These are phyloP conservation scores for Friedmanniomyces simplex DNA, from an alignment of 495 filamentous ascomycete species.

Conservation along the genomic window DNA sequence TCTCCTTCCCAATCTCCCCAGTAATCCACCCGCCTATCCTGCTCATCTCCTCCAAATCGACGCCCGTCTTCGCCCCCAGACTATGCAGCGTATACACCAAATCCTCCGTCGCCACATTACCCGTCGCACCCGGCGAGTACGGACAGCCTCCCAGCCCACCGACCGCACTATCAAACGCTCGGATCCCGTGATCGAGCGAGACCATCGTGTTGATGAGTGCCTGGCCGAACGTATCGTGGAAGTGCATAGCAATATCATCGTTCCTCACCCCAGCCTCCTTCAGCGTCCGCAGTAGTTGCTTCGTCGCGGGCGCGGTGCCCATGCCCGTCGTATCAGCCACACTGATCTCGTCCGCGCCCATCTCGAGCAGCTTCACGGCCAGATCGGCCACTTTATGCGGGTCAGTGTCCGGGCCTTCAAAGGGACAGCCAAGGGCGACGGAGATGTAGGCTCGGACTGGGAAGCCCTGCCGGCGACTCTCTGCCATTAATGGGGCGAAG, in stretches of 20 bases:
- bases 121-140: slow-evolving; percentile 85
- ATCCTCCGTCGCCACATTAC: slow-evolving; percentile 92
- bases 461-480: slow-evolving; percentile 59
- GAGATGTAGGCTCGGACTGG: slow-evolving; percentile 88
- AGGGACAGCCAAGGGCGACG: slow-evolving; percentile 88
- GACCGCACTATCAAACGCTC: slow-evolving; percentile 83
- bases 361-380: slow-evolving; percentile 71
- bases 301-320: slow-evolving; percentile 77
- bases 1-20: slow-evolving; percentile 56
- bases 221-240: slow-evolving; percentile 95
- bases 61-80: slow-evolving; percentile 75
- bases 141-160: slow-evolving; percentile 91
- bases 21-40: slow-evolving; percentile 88
- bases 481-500: slow-evolving; percentile 62
- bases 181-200: slow-evolving; percentile 74
- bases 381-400: slow-evolving; percentile 75
- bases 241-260: slow-evolving; percentile 82
- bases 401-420: slow-evolving; percentile 74
- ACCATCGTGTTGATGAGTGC: slow-evolving; percentile 85
- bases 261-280: slow-evolving; percentile 63
- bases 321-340: slow-evolving; percentile 95
- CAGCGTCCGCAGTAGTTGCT: slow-evolving; percentile 59
- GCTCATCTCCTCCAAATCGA: slow-evolving; percentile 72
- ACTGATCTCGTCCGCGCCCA: slow-evolving; percentile 91
- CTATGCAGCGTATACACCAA: slow-evolving; percentile 81